Conservation (phyloP, 2,329 filamentous ascomycete genomes). For the Sarocladiaceae sp. region DNA sequence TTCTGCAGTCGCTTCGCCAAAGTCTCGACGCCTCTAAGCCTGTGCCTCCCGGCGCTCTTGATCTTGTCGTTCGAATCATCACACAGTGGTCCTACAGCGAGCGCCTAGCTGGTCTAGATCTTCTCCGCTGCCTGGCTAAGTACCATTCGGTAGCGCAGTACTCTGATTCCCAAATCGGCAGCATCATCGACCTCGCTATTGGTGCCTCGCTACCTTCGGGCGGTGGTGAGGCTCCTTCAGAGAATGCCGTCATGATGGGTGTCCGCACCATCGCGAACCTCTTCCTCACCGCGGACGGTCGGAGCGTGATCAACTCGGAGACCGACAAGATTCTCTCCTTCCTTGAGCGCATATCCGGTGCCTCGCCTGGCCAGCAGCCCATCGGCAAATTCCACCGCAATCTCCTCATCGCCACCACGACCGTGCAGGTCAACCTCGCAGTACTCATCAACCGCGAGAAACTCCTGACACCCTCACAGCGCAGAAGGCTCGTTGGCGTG, state of each 20-base stretch:
- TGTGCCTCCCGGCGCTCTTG: slow-evolving; percentile 45
- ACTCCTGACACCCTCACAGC: slow-evolving; percentile 26
- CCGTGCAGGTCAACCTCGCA: slow-evolving; percentile 77
- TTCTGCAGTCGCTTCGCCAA: slow-evolving; percentile 53
- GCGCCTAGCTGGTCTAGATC: slow-evolving; percentile 76
- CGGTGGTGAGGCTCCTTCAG: slow-evolving; percentile 46
- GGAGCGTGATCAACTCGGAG: slow-evolving; percentile 54
- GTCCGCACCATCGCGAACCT: slow-evolving; percentile 77
- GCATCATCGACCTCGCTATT: slow-evolving; percentile 52
- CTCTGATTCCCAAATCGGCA: slow-evolving; percentile 43
- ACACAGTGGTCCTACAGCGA: slow-evolving; percentile 76
- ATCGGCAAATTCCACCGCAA: slow-evolving; percentile 64
- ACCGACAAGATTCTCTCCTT: slow-evolving; percentile 54
- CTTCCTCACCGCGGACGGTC: slow-evolving; percentile 69
- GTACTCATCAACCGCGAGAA: slow-evolving; percentile 56
- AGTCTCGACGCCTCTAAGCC: slow-evolving; percentile 55
- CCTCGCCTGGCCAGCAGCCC: slow-evolving; percentile 34
- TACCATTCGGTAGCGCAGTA: slow-evolving; percentile 60
- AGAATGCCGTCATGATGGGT: slow-evolving; percentile 85
- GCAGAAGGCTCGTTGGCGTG: slow-evolving; percentile 47
- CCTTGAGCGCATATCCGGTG: slow-evolving; percentile 55
- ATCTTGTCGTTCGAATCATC: slow-evolving; percentile 63
- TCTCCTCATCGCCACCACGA: slow-evolving; percentile 73
- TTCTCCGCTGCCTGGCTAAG: slow-evolving; percentile 75
- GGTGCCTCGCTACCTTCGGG: slow-evolving; percentile 37